A percentile compares a stretch with the other conserved stretches of the same genome.
These are phyloP conservation scores for Backusella circina DNA, from an alignment of 192 early-diverging fungal species.

Conservation along the genomic window DNA sequence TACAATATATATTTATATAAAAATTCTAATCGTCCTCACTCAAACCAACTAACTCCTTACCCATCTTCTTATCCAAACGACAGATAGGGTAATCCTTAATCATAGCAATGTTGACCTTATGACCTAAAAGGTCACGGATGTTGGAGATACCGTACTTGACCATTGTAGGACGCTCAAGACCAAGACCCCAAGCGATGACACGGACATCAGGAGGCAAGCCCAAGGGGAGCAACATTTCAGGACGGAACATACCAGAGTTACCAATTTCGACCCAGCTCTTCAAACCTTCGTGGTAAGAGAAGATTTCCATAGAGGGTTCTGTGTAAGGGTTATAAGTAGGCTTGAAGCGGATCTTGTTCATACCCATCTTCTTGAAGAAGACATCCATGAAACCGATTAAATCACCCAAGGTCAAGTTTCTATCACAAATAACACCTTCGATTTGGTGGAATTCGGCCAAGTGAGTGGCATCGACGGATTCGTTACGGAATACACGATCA, in stretches of 20 bases:
- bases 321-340: slow-evolving; percentile 99
- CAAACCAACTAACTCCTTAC: slow-evolving; percentile 53
- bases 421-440: slow-evolving; percentile 97
- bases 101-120: slow-evolving; percentile 90
- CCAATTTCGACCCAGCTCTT: slow-evolving; percentile 94
- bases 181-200: slow-evolving; percentile 98
- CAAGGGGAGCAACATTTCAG: slow-evolving; percentile 95
- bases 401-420: slow-evolving; percentile 90
- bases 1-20: not conserved
- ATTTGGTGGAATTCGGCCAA: slow-evolving; percentile 99
- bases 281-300: slow-evolving; percentile 88
- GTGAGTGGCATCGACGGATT: slow-evolving; percentile 96
- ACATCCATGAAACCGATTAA: slow-evolving; percentile 94
- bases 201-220: slow-evolving; percentile 92
- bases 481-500: slow-evolving; percentile 98
- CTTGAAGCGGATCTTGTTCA: slow-evolving; percentile 94
- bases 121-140: slow-evolving; percentile 93
- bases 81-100: slow-evolving; percentile 87
- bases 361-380: slow-evolving; percentile 98
- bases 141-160: slow-evolving; percentile 94
- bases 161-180: slow-evolving; percentile 97
- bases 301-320: slow-evolving; percentile 99
- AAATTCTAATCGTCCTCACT: slow-evolving; percentile 17
- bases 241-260: slow-evolving; percentile 99
- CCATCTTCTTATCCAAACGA: slow-evolving; percentile 90